Evolutionary conservation across 306 rosid genomes (phyloP).

Genomic region (Crataegus laevigata): DNA sequence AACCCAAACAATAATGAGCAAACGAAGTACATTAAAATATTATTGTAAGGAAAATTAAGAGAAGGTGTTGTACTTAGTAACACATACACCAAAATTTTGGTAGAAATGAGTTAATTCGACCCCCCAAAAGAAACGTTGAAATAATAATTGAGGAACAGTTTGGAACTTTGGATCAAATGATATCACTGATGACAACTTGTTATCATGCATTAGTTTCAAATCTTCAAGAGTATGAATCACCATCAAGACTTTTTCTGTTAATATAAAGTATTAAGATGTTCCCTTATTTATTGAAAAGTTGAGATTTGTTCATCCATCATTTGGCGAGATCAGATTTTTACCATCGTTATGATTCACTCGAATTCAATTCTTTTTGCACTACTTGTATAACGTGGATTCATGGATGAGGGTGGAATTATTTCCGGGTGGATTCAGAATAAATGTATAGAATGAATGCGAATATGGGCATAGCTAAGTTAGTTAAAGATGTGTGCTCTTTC

Average conservation of each 20-base stretch:
- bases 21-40: too few species aligned
- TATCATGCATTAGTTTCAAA: neutral
- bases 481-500: neutral
- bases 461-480: neutral
- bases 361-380: neutral
- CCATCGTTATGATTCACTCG: too few species aligned
- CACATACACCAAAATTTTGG: neutral
- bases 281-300: neutral
- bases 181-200: neutral
- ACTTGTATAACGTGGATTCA: neutral
- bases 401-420: too few species aligned
- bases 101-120: too few species aligned
- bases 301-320: neutral
- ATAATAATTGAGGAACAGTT: neutral
- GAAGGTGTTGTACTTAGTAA: neutral
- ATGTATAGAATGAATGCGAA: too few species aligned
- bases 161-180: neutral
- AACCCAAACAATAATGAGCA: neutral
- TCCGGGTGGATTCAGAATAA: neutral
- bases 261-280: neutral
- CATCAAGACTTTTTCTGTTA: neutral
- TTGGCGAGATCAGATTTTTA: neutral
- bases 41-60: neutral
- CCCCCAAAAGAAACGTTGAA: neutral
- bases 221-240: neutral